A percentile compares a stretch with the other conserved stretches of the same genome.
Evolutionary conservation across 495 filamentous ascomycete genomes (phyloP).

Genomic region (Mytilinidion resinicola): DNA sequence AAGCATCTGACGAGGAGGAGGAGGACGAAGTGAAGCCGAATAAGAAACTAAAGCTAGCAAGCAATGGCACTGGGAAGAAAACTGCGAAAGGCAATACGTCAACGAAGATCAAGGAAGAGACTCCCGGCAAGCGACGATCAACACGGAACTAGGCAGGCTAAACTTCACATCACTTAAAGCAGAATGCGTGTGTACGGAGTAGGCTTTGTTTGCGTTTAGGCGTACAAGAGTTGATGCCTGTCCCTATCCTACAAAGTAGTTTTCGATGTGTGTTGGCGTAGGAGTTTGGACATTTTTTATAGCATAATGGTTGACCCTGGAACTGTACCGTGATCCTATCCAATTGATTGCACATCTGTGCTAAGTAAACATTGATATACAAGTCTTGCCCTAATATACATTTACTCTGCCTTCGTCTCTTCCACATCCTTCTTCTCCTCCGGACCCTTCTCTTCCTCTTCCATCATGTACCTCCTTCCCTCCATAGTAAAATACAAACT

Average conservation of each 20-base stretch:
- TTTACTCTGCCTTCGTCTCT: neutral
- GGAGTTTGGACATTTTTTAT: too few relatives aligned
- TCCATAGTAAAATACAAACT: slow-evolving; percentile 80
- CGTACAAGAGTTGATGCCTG: too few relatives aligned
- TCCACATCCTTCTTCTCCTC: slow-evolving; percentile 8
- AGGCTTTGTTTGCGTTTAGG: too few relatives aligned
- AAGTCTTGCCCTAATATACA: neutral
- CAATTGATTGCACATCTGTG: too few relatives aligned
- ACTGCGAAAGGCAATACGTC: neutral
- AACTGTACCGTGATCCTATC: too few relatives aligned
- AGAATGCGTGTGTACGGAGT: too few relatives aligned
- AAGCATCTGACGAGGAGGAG: neutral
- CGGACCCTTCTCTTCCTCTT: slow-evolving; percentile 58
- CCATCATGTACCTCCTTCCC: slow-evolving; percentile 65
- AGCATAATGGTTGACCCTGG: too few relatives aligned
- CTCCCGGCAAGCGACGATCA: neutral
- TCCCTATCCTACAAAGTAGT: too few relatives aligned
- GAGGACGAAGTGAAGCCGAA: neutral
- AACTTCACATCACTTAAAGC: too few relatives aligned
- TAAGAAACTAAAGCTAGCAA: neutral
- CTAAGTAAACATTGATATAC: neutral
- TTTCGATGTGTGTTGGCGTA: too few relatives aligned
- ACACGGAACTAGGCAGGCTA: neutral
- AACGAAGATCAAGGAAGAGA: neutral
- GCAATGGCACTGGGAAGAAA: neutral